Evolutionary conservation across 352 stramenopile genomes (phyloP), one percentile per base, ranked within the genome.

Genomic region (Elongisporangium anandrum): DNA sequence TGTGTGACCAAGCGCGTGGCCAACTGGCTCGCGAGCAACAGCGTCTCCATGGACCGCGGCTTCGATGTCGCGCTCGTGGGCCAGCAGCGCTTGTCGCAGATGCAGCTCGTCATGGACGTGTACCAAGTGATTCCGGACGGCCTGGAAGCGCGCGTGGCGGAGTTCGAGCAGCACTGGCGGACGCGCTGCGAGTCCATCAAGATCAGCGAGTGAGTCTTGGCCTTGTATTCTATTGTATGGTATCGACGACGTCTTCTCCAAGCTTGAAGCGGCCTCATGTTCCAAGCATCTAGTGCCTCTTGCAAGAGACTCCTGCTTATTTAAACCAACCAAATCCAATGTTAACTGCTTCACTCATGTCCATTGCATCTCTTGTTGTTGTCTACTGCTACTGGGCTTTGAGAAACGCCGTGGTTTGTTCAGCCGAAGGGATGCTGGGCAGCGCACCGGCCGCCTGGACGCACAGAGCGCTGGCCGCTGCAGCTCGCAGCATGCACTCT

Each of bases 361-460:
- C 24, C 24, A 34, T 7, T 34, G 24, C 24, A 34, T n/a, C n/a
- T n/a, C n/a, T 34, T 34, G 24, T 3, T 7, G 24, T 34, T 7
- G 3, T 15, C 29, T 41, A 13, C 29, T 41, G 29, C 29, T 41
- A 8, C 29, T 59, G 39, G 4, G n/a, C 13, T 0, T 69, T 63
- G 7, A 89, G 52, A 49, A 90, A 73, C 7, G 56, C 51, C 24
- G 54, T 50, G 1, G 76, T 68, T 24, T 78, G 53, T 0, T 73
- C 66, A 1, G 60, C 70, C 4, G 77, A 75, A 19, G 84, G 84
- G 53, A 93, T 82, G 63, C 81, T 90, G 12, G 80, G 74, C 59
- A 91, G 75, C 0, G 85, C 85, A 49, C 85, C 85, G 22, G 64
- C 50, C 23, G 73, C 66, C 53, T 89, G 77, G 16, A 94, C 81